These are phyloP conservation scores for Candida neerlandica DNA, from an alignment of 1,139 yeast genomes.

Conservation along the genomic window DNA sequence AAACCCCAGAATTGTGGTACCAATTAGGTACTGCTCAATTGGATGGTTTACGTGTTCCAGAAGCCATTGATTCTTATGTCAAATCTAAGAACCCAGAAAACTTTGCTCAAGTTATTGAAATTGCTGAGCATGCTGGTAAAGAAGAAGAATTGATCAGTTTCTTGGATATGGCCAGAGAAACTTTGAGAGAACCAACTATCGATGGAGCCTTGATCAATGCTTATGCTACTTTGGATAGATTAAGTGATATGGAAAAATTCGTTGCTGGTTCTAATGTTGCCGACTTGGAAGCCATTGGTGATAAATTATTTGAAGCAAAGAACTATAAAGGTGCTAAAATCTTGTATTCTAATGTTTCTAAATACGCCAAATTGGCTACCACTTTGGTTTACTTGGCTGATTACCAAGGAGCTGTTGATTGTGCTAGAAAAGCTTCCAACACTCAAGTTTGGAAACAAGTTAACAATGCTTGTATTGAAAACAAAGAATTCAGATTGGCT, in stretches of 20 bases:
- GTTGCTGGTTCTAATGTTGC: conserved; percentile 91
- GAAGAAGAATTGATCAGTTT: conserved; percentile 89
- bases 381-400: conserved; percentile 90
- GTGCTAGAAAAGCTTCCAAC: conserved; percentile 98
- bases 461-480: conserved; percentile 93
- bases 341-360: conserved; percentile 82
- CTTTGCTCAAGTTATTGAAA: conserved; percentile 89
- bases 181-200: conserved; percentile 86
- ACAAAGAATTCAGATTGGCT: conserved; percentile 93
- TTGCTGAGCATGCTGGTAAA: conserved; percentile 94
- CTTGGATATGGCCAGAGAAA: conserved; percentile 91
- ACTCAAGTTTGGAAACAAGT: conserved; percentile 97
- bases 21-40: conserved; percentile 96
- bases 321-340: conserved; percentile 93
- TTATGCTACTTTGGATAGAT: conserved; percentile 76
- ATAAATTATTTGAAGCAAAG: conserved; percentile 76
- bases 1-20: conserved; percentile 87
- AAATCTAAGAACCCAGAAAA: conserved; percentile 91
- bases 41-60: conserved; percentile 89
- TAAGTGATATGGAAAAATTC: conserved; percentile 81
- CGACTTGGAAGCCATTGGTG: conserved; percentile 89
- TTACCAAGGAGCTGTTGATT: conserved; percentile 96
- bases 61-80: conserved; percentile 86
- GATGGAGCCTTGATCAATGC: conserved; percentile 91
- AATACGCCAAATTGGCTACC: conserved; percentile 93